Evolutionary conservation across 495 filamentous ascomycete species (phyloP), one percentile per base, ranked within the genome.

Genomic region (Xylaria sp.): DNA sequence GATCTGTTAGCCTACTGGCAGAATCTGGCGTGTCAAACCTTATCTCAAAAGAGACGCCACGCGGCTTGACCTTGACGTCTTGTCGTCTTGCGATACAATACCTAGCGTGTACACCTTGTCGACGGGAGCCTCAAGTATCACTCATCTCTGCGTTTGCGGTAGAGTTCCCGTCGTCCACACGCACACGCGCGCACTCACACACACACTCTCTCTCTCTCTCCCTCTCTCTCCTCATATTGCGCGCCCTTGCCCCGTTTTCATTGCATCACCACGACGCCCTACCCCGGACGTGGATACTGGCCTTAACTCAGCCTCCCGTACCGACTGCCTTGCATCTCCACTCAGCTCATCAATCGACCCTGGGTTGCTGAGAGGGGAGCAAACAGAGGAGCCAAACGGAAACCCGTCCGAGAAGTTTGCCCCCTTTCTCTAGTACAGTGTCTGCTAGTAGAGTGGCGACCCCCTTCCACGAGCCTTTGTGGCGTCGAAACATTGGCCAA

Each of bases 281-380:
- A 63, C 58, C 68, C 68, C 58, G 19, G 68, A 62, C 58, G 58
- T 63, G 59, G 68, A 63, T 63, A 21, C 68, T 21, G 58, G 68
- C 58, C 58, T 70, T 59, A 17, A 43, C 59, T 70, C 68, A 70
- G 68, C 68, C 68, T 70, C 59, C 24, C 31, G 41, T 24, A 17
- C 48, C 37, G 44, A 52, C 46, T 66, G 6, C 43, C 46, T 48
- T 2, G n/a, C 46, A 50, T 55, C 24, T 48, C 62, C 31, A 66
- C 43, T 31, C 29, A 43, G 24, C 64, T 19, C 50, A 50, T 50
- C 43, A 5, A 55, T 40, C 68, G 43, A 8, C 33, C 40, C 58
- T 53, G n/a, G 33, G 21, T 26, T 62, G 37, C 46, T 15, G 14
- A 24, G 33, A 63, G 58, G 40, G 43, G 62, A 55, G 59, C 15